phyloP scores from a whole-genome alignment of 352 stramenopile species.

The Detonula confervacea region DNA sequence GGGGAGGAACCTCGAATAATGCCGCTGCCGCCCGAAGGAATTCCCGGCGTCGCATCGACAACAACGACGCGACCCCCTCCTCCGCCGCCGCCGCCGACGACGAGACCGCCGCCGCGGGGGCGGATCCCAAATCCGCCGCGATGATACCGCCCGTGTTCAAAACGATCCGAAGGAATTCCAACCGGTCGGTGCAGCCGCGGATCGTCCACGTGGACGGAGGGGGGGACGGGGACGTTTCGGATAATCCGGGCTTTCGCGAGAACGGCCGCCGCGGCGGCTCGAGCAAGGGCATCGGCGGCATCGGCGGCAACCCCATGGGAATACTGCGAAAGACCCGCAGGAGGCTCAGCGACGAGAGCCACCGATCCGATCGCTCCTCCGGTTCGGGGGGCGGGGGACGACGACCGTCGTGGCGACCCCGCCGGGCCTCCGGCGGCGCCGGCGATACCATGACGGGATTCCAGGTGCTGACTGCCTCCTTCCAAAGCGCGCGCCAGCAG shows the following conservation, averaged over 20 bases:
- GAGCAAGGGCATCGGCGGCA: too few relatives aligned
- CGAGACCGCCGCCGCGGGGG: neutral
- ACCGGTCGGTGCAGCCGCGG: neutral
- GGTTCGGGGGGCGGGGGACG: neutral
- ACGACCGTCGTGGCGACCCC: too few relatives aligned
- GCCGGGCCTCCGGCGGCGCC: too few relatives aligned
- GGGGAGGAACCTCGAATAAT: too few relatives aligned
- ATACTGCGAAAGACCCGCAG: neutral
- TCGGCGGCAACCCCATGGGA: too few relatives aligned
- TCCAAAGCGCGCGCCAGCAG: constrained; percentile 3
- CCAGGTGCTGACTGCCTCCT: constrained; percentile 9
- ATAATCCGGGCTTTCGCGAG: neutral
- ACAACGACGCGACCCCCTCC: too few relatives aligned
- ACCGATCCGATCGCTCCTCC: too few relatives aligned
- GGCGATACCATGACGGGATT: constrained; percentile 9
- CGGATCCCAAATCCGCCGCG: neutral
- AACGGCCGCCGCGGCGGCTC: neutral
- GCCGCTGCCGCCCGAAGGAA: too few relatives aligned
- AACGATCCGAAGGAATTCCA: constrained; percentile 16
- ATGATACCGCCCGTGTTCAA: constrained; percentile 25
- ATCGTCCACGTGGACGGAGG: constrained; percentile 26
- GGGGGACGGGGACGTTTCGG: neutral
- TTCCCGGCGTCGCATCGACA: too few relatives aligned
- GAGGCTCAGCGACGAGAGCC: neutral
- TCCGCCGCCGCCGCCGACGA: too few relatives aligned